These are phyloP conservation scores for Nakazawaea anatomiae DNA, from an alignment of 805 yeast genomes.

Conservation along the genomic window DNA sequence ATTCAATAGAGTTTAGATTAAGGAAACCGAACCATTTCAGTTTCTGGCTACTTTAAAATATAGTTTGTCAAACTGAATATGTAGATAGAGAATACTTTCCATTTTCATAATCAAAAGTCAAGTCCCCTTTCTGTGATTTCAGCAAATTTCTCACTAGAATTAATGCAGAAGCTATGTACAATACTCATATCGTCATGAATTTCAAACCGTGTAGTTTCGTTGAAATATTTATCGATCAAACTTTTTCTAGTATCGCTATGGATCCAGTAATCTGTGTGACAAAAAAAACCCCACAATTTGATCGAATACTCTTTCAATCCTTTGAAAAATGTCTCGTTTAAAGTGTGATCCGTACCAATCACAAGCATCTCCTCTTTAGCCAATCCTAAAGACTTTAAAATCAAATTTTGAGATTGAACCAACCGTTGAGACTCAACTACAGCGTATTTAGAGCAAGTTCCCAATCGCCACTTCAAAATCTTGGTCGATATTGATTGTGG, in stretches of 20 bases:
- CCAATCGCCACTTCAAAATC: not conserved
- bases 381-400: constrained; percentile 1
- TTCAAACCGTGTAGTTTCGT: not conserved
- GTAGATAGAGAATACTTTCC: not conserved
- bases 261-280: constrained; percentile 9
- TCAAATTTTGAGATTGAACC: not conserved
- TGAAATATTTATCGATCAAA: not conserved
- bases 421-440: not conserved
- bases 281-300: constrained; percentile 4
- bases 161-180: constrained; percentile 5
- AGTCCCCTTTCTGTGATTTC: not conserved
- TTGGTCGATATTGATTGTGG: not conserved
- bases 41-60: too few relatives aligned
- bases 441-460: not conserved
- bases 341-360: not conserved
- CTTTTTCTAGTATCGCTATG: not conserved
- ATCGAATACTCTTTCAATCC: not conserved
- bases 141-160: constrained; percentile 3
- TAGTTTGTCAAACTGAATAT: not conserved
- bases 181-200: constrained; percentile 2
- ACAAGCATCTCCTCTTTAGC: constrained; percentile 8
- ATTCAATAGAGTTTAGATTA: not conserved
- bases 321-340: not conserved
- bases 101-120: not conserved
- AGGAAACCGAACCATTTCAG: too few relatives aligned